Evolutionary conservation across 2,329 filamentous ascomycete genomes (phyloP).

Genomic region (Rutstroemia sp.): DNA sequence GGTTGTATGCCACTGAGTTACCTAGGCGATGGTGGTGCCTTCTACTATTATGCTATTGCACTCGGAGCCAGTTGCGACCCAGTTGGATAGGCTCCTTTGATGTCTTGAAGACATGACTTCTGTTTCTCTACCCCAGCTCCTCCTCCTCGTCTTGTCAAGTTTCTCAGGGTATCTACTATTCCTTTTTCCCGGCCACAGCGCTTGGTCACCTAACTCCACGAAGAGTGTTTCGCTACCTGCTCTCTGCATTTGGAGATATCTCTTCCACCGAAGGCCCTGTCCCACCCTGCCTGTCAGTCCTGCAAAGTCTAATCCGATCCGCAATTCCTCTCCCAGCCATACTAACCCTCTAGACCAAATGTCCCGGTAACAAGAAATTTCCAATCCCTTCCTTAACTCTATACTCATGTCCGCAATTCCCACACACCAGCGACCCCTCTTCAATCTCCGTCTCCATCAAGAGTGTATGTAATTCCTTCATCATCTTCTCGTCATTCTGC

Average conservation of each 20-base stretch:
- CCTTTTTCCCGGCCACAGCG: not conserved
- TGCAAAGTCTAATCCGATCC: not conserved
- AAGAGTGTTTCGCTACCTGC: too few relatives aligned
- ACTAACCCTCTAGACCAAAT: constrained; percentile 55
- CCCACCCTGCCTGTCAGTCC: not conserved
- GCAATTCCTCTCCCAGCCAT: not conserved
- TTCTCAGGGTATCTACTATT: not conserved
- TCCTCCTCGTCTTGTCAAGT: not conserved
- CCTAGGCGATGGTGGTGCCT: too few relatives aligned
- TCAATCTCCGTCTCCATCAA: constrained; percentile 84
- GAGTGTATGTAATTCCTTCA: constrained; percentile 72
- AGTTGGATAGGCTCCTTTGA: too few relatives aligned
- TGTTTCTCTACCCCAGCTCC: not conserved
- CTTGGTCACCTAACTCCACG: too few relatives aligned
- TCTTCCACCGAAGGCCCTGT: not conserved
- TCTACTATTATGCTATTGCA: too few relatives aligned
- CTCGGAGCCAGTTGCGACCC: too few relatives aligned
- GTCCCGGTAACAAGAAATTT: constrained; percentile 89
- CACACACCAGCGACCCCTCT: constrained; percentile 85
- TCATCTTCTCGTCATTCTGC: constrained; percentile 57
- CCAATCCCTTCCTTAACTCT: constrained; percentile 91
- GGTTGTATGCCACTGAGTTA: too few relatives aligned
- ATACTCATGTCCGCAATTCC: constrained; percentile 89
- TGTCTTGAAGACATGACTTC: too few relatives aligned
- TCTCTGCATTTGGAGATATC: too few relatives aligned